phyloP scores from a whole-genome alignment of 108 stramenopile species.

The Mediolabrus comicus region DNA sequence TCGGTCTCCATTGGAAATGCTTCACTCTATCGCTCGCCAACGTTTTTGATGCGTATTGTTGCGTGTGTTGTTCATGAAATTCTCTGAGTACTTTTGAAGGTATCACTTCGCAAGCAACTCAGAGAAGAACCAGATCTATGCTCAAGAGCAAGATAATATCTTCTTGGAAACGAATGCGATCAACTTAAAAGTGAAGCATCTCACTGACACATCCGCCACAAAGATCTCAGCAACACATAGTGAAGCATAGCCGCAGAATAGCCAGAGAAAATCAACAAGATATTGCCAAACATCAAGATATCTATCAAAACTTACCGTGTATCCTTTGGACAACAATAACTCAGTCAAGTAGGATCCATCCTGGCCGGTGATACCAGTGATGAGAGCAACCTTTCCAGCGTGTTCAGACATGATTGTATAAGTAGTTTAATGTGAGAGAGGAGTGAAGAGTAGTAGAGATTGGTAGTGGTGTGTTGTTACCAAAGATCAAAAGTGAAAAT shows the following conservation, averaged over 20 bases:
- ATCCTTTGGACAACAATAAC: conserved; percentile 92
- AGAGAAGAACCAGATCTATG: no score
- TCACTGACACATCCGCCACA: not conserved
- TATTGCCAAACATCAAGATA: not conserved
- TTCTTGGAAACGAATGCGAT: not conserved
- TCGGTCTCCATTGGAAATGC: not conserved
- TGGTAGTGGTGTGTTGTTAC: not conserved
- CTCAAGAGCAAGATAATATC: not conserved
- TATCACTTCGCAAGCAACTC: no score
- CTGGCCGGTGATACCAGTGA: conserved; percentile 99
- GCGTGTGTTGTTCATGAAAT: not conserved
- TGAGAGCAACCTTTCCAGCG: conserved; percentile 81
- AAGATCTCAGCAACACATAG: not conserved
- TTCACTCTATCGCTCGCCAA: not conserved
- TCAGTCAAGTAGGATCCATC: conserved; percentile 98
- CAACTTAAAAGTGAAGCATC: not conserved
- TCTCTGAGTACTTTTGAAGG: no score
- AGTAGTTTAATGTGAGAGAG: not conserved
- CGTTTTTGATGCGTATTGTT: not conserved
- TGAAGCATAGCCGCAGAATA: no score
- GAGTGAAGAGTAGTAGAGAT: not conserved
- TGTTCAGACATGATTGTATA: conserved; percentile 2
- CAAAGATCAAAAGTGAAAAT: not conserved
- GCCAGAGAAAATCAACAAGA: not conserved
- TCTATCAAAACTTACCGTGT: conserved; percentile 63